Evolutionary conservation across 441 rosid genomes (phyloP), one percentile per base, ranked within the genome.

Genomic region (Gossypium schwendimanii): DNA sequence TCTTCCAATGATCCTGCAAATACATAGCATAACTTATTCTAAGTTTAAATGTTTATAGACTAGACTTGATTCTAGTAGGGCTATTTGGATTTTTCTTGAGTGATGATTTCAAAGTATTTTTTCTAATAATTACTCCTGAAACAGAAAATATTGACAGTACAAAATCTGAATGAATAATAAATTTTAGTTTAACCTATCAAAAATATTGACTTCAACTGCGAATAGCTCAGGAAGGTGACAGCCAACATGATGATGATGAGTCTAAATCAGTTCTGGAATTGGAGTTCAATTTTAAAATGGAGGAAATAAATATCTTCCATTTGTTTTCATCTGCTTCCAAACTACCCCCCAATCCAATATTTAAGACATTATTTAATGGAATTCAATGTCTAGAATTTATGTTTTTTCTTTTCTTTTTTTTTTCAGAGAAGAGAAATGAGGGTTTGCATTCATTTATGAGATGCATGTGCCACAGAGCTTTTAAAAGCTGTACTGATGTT

Each of bases 381-480:
- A 66, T 77, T 77, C 77, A 76, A 70, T 68, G 49, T 69, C 63
- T 61, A 67, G 74, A 60, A 73, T 65, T 69, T 52, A 66, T 23
- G 74, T 53, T 64, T 60, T 11, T 31, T 31, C 36, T 31, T 1
- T 28, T 28, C 33, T 28, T 5, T 31, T 1, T 6, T 33, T 6
- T 7, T 71, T 70, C 73, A 55, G 36, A 49, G 21, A 33, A 24
- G 75, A 60, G 62, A 64, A 20, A 31, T 57, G 60, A 63, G 58
- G 60, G 66, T 59, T 64, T 62, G 69, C 65, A 58, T 36, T 52
- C 80, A 84, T 85, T 85, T 79, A 87, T 85, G 82, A 80, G 71
- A 11, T 50, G 80, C 87, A 84, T 85, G 83, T 87, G 87, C 49
- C 74, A 54, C 73, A 49, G 68, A 47, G 54, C 73, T 82, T 64